Evolutionary conservation across 805 yeast genomes (phyloP).

Genomic region (Saccharomycopsis oosterbeekiorum): DNA sequence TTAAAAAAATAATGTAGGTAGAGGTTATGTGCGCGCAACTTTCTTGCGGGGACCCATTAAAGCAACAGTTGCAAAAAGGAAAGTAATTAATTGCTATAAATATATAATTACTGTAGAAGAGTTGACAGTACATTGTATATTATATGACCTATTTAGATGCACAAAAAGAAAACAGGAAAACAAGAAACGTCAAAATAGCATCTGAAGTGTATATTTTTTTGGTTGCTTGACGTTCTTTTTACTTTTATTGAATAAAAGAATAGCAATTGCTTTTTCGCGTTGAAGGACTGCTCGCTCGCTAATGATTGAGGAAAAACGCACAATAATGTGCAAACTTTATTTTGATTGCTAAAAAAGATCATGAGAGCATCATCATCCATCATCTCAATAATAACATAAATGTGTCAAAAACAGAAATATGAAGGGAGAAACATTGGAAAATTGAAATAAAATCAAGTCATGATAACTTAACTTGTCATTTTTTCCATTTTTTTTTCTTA

Average conservation of each 20-base stretch:
- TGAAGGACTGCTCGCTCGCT: neutral
- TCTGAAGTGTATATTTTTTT: neutral
- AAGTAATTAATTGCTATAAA: neutral
- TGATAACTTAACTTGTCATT: neutral
- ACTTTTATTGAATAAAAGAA: too few species aligned
- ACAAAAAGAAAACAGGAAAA: neutral
- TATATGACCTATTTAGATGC: too few species aligned
- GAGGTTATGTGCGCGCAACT: neutral
- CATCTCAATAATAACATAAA: neutral
- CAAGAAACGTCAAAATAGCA: neutral
- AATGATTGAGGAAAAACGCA: neutral
- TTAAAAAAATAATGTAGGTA: neutral
- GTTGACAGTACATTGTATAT: neutral
- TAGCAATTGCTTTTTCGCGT: neutral
- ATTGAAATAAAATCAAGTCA: neutral
- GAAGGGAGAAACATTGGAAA: neutral
- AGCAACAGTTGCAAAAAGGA: neutral
- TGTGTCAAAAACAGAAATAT: neutral
- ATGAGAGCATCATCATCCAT: constrained; percentile 1
- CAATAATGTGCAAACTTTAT: neutral
- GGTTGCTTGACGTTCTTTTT: neutral
- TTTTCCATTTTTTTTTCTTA: too few species aligned
- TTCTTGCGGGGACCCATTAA: neutral
- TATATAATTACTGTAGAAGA: neutral
- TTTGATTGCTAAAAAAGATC: neutral